Percentiles rank a stretch among this genome's conserved stretches.
These are phyloP conservation scores for Kurtzmaniella quercitrusa DNA, from an alignment of 1,139 yeast species.

Conservation along the genomic window DNA sequence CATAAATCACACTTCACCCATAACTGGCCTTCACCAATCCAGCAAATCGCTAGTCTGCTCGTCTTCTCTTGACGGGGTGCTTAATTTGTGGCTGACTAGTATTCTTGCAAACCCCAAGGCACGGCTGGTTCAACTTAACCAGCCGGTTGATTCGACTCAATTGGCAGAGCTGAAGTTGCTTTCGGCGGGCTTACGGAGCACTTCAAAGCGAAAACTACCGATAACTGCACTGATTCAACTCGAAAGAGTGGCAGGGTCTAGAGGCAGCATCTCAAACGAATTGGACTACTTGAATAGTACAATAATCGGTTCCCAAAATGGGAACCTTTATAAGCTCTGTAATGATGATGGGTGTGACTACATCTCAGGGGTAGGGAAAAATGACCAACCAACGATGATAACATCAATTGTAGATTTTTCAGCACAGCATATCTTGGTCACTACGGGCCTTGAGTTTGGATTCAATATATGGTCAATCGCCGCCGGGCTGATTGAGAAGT, in stretches of 20 bases:
- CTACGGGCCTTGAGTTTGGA: slow-evolving; percentile 38
- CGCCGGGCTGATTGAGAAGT: not conserved
- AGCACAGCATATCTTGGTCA: slow-evolving; percentile 21
- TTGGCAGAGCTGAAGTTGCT: not conserved
- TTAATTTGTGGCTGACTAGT: slow-evolving; percentile 41
- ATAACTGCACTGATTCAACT: not conserved
- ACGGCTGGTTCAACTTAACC: slow-evolving; percentile 14
- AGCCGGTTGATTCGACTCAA: not conserved
- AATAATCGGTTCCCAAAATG: slow-evolving; percentile 45
- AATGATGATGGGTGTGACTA: slow-evolving; percentile 23
- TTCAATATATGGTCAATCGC: slow-evolving; percentile 30
- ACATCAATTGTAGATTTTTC: slow-evolving; percentile 14
- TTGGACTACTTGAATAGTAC: slow-evolving; percentile 24
- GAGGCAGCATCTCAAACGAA: not conserved
- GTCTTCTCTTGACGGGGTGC: slow-evolving; percentile 30
- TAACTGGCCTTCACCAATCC: slow-evolving; percentile 1
- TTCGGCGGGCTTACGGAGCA: not conserved
- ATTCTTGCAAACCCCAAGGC: slow-evolving; percentile 30
- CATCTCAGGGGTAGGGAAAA: slow-evolving; percentile 17
- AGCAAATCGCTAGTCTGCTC: slow-evolving; percentile 10
- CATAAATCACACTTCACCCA: slow-evolving; percentile 2
- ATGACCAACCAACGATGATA: slow-evolving; percentile 10
- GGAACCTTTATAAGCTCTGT: slow-evolving; percentile 38
- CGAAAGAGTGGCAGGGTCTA: not conserved
- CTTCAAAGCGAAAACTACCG: not conserved